phyloP scores from a whole-genome alignment of 192 early-diverging fungal genomes.

The Dissophora globulifera region DNA sequence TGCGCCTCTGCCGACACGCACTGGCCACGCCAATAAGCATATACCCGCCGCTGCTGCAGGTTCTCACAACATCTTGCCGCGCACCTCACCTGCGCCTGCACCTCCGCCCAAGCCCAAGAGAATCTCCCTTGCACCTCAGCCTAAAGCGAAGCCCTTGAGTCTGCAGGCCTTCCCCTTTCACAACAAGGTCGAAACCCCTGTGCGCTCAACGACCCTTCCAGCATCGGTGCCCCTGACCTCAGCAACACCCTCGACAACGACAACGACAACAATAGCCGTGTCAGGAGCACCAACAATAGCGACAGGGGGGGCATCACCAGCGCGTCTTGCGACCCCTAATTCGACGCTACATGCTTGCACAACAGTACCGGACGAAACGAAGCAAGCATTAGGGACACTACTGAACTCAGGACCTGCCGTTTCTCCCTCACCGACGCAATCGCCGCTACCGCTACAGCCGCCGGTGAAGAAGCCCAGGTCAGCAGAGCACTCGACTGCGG shows the following conservation, averaged over 20 bases:
- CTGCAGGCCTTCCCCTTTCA: constrained; percentile 27
- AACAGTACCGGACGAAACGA: constrained; percentile 7
- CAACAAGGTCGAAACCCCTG: constrained; percentile 12
- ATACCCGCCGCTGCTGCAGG: not conserved
- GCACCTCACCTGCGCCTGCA: constrained; percentile 3
- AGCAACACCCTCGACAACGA: not conserved
- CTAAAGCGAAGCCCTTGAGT: constrained; percentile 42
- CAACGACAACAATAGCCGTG: not conserved
- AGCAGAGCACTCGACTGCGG: constrained; percentile 3
- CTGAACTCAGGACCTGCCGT: not conserved
- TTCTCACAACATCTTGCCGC: not conserved
- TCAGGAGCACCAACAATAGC: not conserved
- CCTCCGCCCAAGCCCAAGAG: constrained; percentile 50
- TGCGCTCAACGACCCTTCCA: not conserved
- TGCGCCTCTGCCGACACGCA: not conserved
- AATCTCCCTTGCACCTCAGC: constrained; percentile 39
- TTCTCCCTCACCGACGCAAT: not conserved
- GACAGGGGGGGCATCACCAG: not conserved
- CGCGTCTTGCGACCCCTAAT: not conserved
- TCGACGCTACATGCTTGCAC: not conserved
- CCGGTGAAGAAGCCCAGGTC: constrained; percentile 40
- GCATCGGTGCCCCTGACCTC: not conserved
- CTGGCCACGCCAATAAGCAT: not conserved
- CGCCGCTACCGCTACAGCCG: not conserved
- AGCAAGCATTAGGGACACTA: no score